Evolutionary conservation across 352 stramenopile genomes (phyloP).

Genomic region (Pythium scleroteichum): DNA sequence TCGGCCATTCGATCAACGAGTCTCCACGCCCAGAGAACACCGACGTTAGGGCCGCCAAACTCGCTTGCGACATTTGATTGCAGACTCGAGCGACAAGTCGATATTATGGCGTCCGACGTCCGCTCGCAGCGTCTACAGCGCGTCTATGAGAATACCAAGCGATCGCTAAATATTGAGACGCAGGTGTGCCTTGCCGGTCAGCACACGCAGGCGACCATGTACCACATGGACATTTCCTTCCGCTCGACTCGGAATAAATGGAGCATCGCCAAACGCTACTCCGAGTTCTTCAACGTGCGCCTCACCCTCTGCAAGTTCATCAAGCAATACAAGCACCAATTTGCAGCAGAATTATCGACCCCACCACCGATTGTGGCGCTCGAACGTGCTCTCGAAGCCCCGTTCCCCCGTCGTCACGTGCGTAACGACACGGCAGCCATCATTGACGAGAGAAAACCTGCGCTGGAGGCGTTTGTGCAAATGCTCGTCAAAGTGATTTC

Average conservation of each 20-base stretch:
- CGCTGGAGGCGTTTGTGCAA: conserved; percentile 80
- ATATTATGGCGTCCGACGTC: conserved; percentile 49
- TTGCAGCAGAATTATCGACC: conserved; percentile 8
- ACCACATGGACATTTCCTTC: conserved; percentile 89
- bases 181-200: conserved; percentile 54
- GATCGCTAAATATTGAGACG: conserved; percentile 82
- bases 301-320: conserved; percentile 62
- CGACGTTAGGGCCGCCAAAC: too few relatives aligned
- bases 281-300: conserved; percentile 78
- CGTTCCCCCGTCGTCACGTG: conserved; percentile 76
- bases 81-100: not conserved
- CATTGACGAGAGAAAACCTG: conserved; percentile 65
- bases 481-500: conserved; percentile 81
- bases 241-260: conserved; percentile 83
- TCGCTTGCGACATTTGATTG: too few relatives aligned
- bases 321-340: conserved; percentile 58
- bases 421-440: conserved; percentile 72
- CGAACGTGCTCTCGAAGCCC: conserved; percentile 45
- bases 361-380: conserved; percentile 48
- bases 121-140: conserved; percentile 67
- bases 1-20: not conserved
- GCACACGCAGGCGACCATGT: conserved; percentile 70
- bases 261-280: conserved; percentile 87
- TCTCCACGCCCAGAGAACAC: too few relatives aligned
- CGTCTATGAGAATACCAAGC: conserved; percentile 74